Evolutionary conservation across 2,329 filamentous ascomycete genomes (phyloP).

Genomic region (Xylaria sp.): DNA sequence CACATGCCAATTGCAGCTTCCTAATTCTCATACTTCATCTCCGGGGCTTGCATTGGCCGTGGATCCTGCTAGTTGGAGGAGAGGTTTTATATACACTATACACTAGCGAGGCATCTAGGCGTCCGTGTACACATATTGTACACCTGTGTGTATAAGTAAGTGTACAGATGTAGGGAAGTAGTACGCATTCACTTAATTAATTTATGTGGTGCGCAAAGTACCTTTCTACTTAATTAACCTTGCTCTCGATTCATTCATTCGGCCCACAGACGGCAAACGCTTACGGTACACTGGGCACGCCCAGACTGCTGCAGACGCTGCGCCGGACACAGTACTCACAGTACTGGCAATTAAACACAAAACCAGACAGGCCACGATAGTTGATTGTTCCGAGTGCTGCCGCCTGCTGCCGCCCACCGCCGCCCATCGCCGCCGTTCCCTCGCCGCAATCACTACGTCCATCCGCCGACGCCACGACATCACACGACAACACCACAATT

Average conservation of each 20-base stretch:
- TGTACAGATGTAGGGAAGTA: background rate
- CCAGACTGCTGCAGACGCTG: background rate
- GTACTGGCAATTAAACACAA: background rate
- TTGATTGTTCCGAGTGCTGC: background rate
- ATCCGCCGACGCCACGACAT: background rate
- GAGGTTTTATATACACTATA: no score
- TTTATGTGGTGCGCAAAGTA: conserved; percentile 13
- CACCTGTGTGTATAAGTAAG: background rate
- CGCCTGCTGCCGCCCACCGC: no score
- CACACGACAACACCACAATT: background rate
- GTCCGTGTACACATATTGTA: background rate
- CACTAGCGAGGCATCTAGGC: background rate
- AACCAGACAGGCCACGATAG: background rate
- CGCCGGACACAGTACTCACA: background rate
- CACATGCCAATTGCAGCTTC: background rate
- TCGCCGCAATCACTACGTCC: background rate
- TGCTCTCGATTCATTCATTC: conserved; percentile 15
- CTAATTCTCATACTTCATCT: background rate
- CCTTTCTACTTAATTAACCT: background rate
- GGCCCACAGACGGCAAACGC: background rate
- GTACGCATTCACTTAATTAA: background rate
- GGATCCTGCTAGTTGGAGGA: conserved; percentile 1
- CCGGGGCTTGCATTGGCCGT: background rate
- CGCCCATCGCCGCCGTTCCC: background rate
- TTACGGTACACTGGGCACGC: background rate